phyloP scores from a whole-genome alignment of 345 rosid genomes.

The Euphorbia lathyris region DNA sequence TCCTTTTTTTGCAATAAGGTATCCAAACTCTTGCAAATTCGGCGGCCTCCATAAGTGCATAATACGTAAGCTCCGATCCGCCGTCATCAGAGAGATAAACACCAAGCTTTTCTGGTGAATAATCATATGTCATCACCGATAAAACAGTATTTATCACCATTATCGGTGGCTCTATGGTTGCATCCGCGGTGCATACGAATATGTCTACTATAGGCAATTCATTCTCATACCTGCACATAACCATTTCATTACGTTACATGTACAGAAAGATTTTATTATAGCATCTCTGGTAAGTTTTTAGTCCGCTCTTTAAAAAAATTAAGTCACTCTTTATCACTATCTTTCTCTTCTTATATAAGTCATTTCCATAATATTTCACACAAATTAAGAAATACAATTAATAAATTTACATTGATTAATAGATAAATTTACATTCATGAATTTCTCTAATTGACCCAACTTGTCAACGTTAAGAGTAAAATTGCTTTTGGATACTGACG shows the following conservation, averaged over 20 bases:
- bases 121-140: conserved; percentile 55
- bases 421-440: no score
- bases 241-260: no score
- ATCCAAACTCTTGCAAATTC: conserved; percentile 55
- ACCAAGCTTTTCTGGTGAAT: conserved; percentile 54
- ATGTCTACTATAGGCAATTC: conserved; percentile 57
- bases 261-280: no score
- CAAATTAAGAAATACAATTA: no score
- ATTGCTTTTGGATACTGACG: no score
- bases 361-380: no score
- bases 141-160: conserved; percentile 66
- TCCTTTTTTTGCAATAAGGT: conserved; percentile 51
- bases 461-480: no score
- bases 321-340: no score
- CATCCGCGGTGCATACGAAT: conserved; percentile 74
- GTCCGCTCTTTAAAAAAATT: not conserved
- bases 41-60: conserved; percentile 54
- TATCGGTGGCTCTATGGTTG: conserved; percentile 64
- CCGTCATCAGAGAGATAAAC: conserved; percentile 72
- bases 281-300: no score
- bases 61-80: conserved; percentile 55
- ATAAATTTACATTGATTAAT: no score
- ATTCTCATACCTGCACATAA: conserved; percentile 21
- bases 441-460: no score
- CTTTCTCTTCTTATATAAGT: no score